A percentile compares a stretch with the other conserved stretches of the same genome.
Conservation (phyloP, 2,329 filamentous ascomycete species). For the Exserohilum rostratum region DNA sequence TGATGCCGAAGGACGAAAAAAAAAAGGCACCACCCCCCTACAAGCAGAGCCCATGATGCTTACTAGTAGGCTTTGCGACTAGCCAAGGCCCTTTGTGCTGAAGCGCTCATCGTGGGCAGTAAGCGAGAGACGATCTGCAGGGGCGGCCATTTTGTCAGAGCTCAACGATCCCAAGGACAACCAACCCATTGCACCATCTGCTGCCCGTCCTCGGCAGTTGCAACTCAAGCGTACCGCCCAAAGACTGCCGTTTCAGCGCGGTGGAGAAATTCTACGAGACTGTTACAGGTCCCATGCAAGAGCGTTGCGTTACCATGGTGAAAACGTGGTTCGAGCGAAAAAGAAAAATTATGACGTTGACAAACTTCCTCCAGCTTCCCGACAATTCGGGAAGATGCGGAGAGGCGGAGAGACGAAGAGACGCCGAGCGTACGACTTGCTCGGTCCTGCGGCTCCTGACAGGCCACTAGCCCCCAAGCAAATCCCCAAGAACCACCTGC, state of each 20-base stretch:
- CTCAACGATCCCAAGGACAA: conserved; percentile 17
- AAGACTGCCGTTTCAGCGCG: conserved; percentile 26
- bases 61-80: no score
- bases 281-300: conserved; percentile 25
- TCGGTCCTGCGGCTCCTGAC: conserved; percentile 28
- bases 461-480: conserved; percentile 18
- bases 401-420: conserved; percentile 39
- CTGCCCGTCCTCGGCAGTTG: conserved; percentile 20
- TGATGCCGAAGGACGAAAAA: conserved; percentile 6
- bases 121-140: conserved; percentile 29
- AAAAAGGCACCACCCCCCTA: no score
- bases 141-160: conserved; percentile 26
- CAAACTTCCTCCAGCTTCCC: conserved; percentile 23
- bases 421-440: conserved; percentile 20
- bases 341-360: conserved; percentile 2
- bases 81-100: conserved; percentile 10
- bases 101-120: conserved; percentile 12
- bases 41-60: background rate
- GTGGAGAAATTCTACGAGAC: conserved; percentile 21
- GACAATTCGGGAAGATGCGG: conserved; percentile 34
- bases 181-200: conserved; percentile 17
- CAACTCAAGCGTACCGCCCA: conserved; percentile 11
- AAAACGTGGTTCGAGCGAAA: conserved; percentile 12
- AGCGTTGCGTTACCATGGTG: conserved; percentile 13
- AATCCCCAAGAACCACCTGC: no score